These are phyloP conservation scores for Collybia mongolica DNA, from an alignment of 768 basidiomycete species.

Conservation along the genomic window DNA sequence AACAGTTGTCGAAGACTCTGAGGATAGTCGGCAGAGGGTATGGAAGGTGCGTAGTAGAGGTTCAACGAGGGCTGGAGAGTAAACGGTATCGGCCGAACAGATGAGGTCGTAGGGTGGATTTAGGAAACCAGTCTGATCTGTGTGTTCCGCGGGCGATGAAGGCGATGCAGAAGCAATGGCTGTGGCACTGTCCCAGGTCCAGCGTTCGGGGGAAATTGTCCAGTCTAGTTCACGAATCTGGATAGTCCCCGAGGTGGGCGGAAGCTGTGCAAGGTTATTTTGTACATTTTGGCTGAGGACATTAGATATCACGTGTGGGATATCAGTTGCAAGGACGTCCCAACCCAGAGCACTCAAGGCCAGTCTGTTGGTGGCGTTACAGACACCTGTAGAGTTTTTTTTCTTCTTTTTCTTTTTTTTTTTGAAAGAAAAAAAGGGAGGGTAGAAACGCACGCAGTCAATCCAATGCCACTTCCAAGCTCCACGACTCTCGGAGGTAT, in stretches of 20 bases:
- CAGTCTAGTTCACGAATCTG: slow-evolving; percentile 72
- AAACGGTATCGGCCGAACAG: slow-evolving; percentile 82
- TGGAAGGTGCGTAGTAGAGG: slow-evolving; percentile 74
- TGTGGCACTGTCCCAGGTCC: slow-evolving; percentile 51
- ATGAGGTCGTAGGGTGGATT: slow-evolving; percentile 73
- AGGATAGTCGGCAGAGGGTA: slow-evolving; percentile 43
- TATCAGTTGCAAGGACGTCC: slow-evolving; percentile 77
- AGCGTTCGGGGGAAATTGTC: slow-evolving; percentile 52
- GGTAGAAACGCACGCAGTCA: slow-evolving; percentile 62
- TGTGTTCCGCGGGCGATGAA: slow-evolving; percentile 15
- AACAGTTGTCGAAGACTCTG: slow-evolving; percentile 18
- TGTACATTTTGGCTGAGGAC: slow-evolving; percentile 66
- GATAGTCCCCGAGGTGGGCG: slow-evolving; percentile 41
- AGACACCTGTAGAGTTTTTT: too few relatives aligned
- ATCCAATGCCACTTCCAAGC: slow-evolving; percentile 81
- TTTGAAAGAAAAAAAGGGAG: slow-evolving; percentile 1
- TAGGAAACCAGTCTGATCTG: slow-evolving; percentile 22
- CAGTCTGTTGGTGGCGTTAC: slow-evolving; percentile 39
- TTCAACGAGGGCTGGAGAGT: slow-evolving; percentile 53
- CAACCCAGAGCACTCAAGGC: slow-evolving; percentile 68
- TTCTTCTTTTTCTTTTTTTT: too few relatives aligned
- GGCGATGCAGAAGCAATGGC: slow-evolving; percentile 29
- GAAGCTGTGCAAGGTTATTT: slow-evolving; percentile 38
- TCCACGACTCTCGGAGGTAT: slow-evolving; percentile 56
- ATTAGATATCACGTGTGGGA: slow-evolving; percentile 55